phyloP scores from a whole-genome alignment of 129 eudicot species.

The Chrysanthemum makinoi region DNA sequence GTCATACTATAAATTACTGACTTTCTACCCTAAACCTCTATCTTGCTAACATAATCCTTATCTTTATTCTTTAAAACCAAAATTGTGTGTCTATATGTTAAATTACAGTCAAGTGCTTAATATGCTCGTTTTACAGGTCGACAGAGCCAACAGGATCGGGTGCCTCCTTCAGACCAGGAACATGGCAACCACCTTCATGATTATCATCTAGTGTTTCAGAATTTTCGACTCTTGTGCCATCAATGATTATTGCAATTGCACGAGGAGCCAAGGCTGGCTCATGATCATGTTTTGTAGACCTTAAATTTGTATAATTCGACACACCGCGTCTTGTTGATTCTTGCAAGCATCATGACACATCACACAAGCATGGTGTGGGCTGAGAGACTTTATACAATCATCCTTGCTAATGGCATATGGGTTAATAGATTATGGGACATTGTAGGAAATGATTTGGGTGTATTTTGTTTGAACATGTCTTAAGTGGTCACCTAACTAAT shows the following conservation, averaged over 20 bases:
- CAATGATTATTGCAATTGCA: constrained; percentile 6
- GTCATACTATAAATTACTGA: too few relatives aligned
- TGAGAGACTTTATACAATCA: not conserved
- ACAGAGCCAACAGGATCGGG: constrained; percentile 95
- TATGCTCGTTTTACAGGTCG: constrained; percentile 49
- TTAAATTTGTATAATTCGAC: constrained; percentile 5
- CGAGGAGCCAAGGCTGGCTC: not conserved
- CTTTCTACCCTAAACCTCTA: too few relatives aligned
- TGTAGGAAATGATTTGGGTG: constrained; percentile 10
- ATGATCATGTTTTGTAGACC: constrained; percentile 19
- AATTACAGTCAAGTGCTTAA: not conserved
- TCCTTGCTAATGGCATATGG: constrained; percentile 2
- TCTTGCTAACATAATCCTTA: too few relatives aligned
- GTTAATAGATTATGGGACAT: not conserved
- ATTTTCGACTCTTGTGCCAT: not conserved
- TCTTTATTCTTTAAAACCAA: too few relatives aligned
- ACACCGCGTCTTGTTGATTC: constrained; percentile 4
- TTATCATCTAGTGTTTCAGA: not conserved
- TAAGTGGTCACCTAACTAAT: not conserved
- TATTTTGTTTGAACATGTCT: not conserved
- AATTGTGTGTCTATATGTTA: too few relatives aligned
- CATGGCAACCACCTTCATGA: constrained; percentile 96
- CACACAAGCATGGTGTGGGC: not conserved
- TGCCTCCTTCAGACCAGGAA: constrained; percentile 75
- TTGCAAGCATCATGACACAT: constrained; percentile 5